Conservation (phyloP, 225 moss, liverwort and hornwort species). For the Rhytidiadelphus loreus region DNA sequence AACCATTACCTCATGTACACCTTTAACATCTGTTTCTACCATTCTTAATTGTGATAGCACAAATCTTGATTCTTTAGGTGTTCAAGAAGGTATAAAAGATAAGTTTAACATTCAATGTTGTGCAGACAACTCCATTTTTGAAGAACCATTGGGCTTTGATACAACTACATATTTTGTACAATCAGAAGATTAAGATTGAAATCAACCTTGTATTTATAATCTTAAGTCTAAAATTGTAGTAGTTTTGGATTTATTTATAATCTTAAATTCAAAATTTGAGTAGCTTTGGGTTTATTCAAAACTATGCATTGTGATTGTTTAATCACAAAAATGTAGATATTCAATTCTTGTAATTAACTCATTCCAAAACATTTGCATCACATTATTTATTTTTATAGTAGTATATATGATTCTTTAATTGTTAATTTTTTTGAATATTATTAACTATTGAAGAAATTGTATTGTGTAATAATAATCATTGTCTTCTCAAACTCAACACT, state of each 20-base stretch:
- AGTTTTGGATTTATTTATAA: neutral
- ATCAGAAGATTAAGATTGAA: neutral
- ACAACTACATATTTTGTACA: neutral
- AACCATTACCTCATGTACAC: slow-evolving; percentile 35
- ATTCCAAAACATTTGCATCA: neutral
- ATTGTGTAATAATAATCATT: no score
- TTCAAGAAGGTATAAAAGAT: neutral
- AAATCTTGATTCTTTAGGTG: neutral
- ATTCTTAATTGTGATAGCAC: neutral
- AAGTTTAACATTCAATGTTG: neutral
- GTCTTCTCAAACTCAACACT: neutral
- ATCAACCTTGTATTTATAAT: neutral
- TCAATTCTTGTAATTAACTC: neutral
- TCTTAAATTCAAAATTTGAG: neutral
- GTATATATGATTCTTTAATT: no score
- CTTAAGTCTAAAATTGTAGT: neutral
- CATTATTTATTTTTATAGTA: neutral
- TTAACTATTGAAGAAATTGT: neutral
- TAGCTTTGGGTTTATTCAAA: neutral
- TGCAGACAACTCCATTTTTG: neutral
- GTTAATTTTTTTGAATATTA: neutral
- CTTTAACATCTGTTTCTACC: neutral
- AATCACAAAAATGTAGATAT: neutral
- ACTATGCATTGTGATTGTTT: neutral
- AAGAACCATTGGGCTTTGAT: neutral